Conservation (phyloP, 2,329 filamentous ascomycete genomes). For the Talaromyces sp. region DNA sequence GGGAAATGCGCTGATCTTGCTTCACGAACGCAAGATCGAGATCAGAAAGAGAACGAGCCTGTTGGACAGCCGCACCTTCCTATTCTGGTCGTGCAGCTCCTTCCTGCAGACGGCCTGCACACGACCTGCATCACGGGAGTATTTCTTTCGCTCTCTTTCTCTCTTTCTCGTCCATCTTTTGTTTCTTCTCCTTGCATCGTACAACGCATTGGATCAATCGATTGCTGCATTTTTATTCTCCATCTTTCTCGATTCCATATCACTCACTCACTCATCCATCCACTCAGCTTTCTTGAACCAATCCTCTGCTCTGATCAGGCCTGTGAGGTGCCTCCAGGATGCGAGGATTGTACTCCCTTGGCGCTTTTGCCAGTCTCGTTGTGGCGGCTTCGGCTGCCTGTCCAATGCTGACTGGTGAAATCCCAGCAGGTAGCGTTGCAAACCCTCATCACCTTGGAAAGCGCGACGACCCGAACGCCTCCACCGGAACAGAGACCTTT, state of each 20-base stretch:
- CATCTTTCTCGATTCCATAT: not conserved
- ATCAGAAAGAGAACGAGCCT: not conserved
- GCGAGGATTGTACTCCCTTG: constrained; percentile 4
- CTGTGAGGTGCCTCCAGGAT: not conserved
- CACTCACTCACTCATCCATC: not conserved
- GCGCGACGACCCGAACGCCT: constrained; percentile 34
- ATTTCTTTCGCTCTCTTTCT: not conserved
- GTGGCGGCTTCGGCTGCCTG: constrained; percentile 4
- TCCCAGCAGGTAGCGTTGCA: not conserved
- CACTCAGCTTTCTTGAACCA: not conserved
- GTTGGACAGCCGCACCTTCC: not conserved
- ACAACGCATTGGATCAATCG: not conserved
- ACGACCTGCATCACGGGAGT: not conserved
- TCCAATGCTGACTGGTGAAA: constrained; percentile 6
- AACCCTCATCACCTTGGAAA: constrained; percentile 29
- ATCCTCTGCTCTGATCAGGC: not conserved
- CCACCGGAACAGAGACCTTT: constrained; percentile 33
- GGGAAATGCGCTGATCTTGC: not conserved
- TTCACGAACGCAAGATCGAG: not conserved
- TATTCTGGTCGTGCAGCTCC: not conserved
- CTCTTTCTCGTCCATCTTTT: not conserved
- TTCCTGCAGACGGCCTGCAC: not conserved
- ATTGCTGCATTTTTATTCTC: not conserved
- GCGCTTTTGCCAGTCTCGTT: not conserved
- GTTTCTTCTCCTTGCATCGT: not conserved